Conservation (phyloP, 805 yeast genomes). For the Candida ulmi region DNA sequence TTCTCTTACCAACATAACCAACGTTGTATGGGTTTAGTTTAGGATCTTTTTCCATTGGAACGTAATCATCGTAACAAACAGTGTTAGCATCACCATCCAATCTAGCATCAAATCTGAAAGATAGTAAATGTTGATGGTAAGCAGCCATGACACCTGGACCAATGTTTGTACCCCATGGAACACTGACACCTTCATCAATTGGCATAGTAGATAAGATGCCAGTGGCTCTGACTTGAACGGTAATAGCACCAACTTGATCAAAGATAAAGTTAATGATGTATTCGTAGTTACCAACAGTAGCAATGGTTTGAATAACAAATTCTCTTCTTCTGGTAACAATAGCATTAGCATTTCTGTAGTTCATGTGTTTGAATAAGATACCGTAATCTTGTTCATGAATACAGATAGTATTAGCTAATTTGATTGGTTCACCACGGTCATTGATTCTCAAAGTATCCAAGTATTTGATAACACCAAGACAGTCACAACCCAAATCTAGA, state of each 20-base stretch:
- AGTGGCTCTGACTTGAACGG: conserved; percentile 77
- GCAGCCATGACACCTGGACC: conserved; percentile 82
- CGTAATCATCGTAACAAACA: conserved; percentile 64
- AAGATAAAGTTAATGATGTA: conserved; percentile 67
- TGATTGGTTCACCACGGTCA: conserved; percentile 54
- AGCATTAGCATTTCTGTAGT: conserved; percentile 68
- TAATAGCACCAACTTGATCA: conserved; percentile 73
- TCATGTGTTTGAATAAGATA: conserved; percentile 70
- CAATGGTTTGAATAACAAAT: conserved; percentile 72
- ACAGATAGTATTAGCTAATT: conserved; percentile 67
- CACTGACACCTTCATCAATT: conserved; percentile 59
- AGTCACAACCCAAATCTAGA: conserved; percentile 71
- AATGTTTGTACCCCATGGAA: conserved; percentile 66
- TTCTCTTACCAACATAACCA: conserved; percentile 63
- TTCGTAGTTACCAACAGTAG: conserved; percentile 83
- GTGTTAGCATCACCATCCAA: conserved; percentile 77
- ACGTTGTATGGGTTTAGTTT: conserved; percentile 58
- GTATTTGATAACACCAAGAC: conserved; percentile 75
- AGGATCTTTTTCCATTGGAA: conserved; percentile 50
- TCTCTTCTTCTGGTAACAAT: conserved; percentile 70
- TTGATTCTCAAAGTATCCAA: conserved; percentile 55
- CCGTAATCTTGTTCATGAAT: conserved; percentile 80
- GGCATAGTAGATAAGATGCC: conserved; percentile 86
- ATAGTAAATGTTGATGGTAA: conserved; percentile 75
- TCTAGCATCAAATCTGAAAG: conserved; percentile 78